Conservation (phyloP, 2,329 filamentous ascomycete species). For the Neofusicoccum laricinum region DNA sequence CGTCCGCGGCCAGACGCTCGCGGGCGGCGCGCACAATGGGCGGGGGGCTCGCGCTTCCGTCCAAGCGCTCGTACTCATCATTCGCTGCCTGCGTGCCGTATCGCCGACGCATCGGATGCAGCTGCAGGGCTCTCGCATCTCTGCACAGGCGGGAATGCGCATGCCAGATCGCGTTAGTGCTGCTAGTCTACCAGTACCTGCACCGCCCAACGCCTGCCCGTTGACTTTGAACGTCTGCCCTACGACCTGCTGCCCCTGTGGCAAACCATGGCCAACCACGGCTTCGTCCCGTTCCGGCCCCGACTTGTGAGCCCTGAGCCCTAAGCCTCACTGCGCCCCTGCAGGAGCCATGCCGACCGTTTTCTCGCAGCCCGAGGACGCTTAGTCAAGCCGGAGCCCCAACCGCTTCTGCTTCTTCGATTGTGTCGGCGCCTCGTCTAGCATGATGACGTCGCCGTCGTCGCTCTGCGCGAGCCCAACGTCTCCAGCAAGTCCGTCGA, state of each 20-base stretch:
- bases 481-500: conserved; percentile 10
- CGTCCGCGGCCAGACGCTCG: background rate
- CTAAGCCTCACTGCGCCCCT: background rate
- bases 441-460: conserved; percentile 1
- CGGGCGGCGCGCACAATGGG: background rate
- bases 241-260: background rate
- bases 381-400: background rate
- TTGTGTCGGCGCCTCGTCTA: background rate
- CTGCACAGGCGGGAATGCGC: background rate
- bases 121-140: background rate
- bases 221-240: conserved; percentile 4
- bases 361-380: background rate
- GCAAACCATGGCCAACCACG: conserved; percentile 6
- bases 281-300: conserved; percentile 8
- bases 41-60: background rate
- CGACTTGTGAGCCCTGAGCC: background rate
- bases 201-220: background rate
- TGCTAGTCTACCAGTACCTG: conserved; percentile 4
- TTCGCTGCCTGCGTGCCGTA: background rate
- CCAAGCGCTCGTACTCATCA: background rate
- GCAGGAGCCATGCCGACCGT: background rate
- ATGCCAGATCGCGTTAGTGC: background rate
- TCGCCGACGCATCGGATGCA: background rate
- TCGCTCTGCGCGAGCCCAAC: background rate
- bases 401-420: conserved; percentile 2